Evolutionary conservation across 73 alveolate species (phyloP), one percentile per base, ranked within the genome.

Genomic region (Stentor roeselii): DNA sequence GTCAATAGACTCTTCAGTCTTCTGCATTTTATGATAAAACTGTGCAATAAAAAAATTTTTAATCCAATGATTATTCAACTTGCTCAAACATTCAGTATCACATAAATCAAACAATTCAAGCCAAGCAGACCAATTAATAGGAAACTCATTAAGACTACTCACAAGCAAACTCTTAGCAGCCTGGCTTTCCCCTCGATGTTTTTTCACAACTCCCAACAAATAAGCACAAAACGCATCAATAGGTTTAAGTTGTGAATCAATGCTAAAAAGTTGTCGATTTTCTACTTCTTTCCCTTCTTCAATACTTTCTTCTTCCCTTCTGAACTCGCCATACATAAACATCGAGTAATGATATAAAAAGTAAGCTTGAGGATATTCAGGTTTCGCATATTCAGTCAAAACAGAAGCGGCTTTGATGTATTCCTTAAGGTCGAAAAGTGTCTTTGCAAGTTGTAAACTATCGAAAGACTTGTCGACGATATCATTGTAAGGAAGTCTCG

Each of bases 51-150:
- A 96, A 85, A 97, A 97, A 84, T 90, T 91, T 85, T 95, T 97
- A 95, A 93, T 90, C 99, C 99, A 97, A 84, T 97, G 99, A 77
- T 96, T 95, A 58, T 89, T 84, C 39, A 96, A 59, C 82, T 83
- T 86, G 67, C 76, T 78, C 75, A 95, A 90, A 83, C 90, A 96
- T 75, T 88, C 91, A 37, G 75, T 85, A 58, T 88, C 82, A 41
- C 94, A 84, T 59, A 97, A 84, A 59, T 87, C 87, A 77, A 94
- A 91, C 60, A 97, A 93, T 76, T 97, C 99, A 0, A 94, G 90
- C 99, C 99, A 97, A n/a, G 98, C 96, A 39, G 98, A 89, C 99
- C 99, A 97, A 40, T 95, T 92, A 83, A 95, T 87, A 15, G 99
- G 99, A 39, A 88, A 88, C 75, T 92, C 91, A 82, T 96, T 91